These are phyloP conservation scores for Leucaena leucocephala DNA, from an alignment of 306 rosid species.

Conservation along the genomic window DNA sequence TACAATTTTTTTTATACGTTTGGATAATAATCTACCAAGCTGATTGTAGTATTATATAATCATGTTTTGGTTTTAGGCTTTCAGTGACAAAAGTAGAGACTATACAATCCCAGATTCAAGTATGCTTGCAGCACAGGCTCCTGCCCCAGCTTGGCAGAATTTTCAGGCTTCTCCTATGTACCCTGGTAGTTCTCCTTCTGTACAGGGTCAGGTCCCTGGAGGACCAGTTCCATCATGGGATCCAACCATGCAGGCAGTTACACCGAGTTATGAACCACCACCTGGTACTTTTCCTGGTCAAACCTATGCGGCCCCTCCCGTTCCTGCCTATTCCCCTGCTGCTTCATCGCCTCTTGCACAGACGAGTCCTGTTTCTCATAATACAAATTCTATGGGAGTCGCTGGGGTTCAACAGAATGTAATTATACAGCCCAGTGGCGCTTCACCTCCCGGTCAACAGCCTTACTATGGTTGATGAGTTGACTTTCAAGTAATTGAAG, in stretches of 20 bases:
- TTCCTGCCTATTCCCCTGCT: constrained; percentile 48
- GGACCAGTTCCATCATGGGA: constrained; percentile 82
- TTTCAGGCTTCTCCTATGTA: constrained; percentile 56
- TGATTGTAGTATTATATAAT: constrained; percentile 12
- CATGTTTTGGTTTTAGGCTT: constrained; percentile 56
- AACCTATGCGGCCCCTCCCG: constrained; percentile 48
- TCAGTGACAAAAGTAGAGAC: constrained; percentile 87
- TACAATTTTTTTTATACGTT: constrained; percentile 22
- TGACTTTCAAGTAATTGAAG: constrained; percentile 30
- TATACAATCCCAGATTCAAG: constrained; percentile 59
- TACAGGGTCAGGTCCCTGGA: constrained; percentile 57
- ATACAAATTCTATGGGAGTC: constrained; percentile 45
- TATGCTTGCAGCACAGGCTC: constrained; percentile 47
- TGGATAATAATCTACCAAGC: constrained; percentile 20
- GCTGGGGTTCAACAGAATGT: constrained; percentile 42
- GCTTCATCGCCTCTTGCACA: constrained; percentile 59
- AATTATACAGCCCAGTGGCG: constrained; percentile 48
- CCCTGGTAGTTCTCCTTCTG: constrained; percentile 50
- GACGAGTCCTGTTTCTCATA: constrained; percentile 44
- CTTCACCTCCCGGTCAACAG: constrained; percentile 41
- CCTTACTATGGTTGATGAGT: constrained; percentile 47
- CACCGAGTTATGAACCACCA: constrained; percentile 50
- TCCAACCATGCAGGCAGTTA: constrained; percentile 56
- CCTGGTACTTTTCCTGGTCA: constrained; percentile 63
- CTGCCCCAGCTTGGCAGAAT: constrained; percentile 55